Conservation (phyloP, 208 protist species). For the Leishmania lainsoni region DNA sequence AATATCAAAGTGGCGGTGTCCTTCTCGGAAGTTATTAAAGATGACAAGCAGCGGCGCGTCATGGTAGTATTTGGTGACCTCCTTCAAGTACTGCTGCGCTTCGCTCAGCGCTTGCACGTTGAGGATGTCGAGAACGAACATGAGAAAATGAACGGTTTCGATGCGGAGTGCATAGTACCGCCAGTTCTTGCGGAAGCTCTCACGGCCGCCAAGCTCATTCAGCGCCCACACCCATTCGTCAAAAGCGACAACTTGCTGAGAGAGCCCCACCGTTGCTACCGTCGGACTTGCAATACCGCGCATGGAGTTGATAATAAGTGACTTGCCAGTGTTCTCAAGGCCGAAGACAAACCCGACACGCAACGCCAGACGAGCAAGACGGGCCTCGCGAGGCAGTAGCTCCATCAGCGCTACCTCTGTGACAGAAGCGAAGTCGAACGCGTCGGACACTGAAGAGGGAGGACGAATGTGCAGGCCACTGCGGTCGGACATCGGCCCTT, state of each 20-base stretch:
- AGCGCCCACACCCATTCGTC: conserved; percentile 83
- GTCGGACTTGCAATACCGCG: conserved; percentile 63
- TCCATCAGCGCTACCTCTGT: conserved; percentile 63
- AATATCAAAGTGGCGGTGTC: conserved; percentile 38
- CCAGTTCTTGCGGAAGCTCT: conserved; percentile 84
- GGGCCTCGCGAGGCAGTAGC: conserved; percentile 75
- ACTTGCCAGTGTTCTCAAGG: conserved; percentile 85
- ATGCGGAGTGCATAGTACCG: conserved; percentile 71
- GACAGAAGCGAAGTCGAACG: conserved; percentile 67
- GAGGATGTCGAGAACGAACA: conserved; percentile 80
- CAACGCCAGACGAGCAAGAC: conserved; percentile 54
- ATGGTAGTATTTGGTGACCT: conserved; percentile 54
- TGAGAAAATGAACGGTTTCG: conserved; percentile 67
- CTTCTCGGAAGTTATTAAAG: conserved; percentile 83
- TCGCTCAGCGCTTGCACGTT: conserved; percentile 45
- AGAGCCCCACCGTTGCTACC: conserved; percentile 80
- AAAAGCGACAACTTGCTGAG: conserved; percentile 73
- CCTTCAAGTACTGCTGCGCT: conserved; percentile 60
- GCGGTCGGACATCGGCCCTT: neutral
- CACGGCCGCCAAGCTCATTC: conserved; percentile 84
- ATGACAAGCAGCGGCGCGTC: conserved; percentile 67
- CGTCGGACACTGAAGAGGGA: neutral
- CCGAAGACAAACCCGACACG: conserved; percentile 73
- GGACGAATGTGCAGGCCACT: conserved; percentile 1
- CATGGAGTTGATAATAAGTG: conserved; percentile 77